Base-by-base conservation (phyloP, 2,329 filamentous ascomycete genomes). In the Ophiostoma novo-ulmi region DNA sequence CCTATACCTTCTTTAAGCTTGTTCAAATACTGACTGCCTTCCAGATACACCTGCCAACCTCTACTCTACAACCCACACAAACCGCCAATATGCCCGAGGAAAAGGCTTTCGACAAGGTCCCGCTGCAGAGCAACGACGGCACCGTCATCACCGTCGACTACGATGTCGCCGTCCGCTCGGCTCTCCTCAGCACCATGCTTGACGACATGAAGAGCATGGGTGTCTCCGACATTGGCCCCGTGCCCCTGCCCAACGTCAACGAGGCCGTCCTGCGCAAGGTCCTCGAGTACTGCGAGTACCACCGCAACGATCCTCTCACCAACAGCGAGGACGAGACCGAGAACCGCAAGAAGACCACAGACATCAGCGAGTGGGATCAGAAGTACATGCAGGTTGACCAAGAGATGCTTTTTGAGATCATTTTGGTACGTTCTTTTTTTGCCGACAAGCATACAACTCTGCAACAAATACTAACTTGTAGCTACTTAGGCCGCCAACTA, bases 381-480 rank as follows among this genome's bases (percentile, higher is more conserved):
- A 99, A 99, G 83, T 99, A 98, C 81, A 98, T 99, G 95, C 94
- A 98, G 82, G 95, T 99, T 22, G 95, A 99, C 80, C 95, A 99
- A 79, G 95, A 99, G 82, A 98, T 99, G 95, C 88, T 99, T 1
- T 99, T 99, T 76, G 95, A 99, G 84, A 98, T 99, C 78, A 99
- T 99, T 76, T 86, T 99, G 36, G 93, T 95, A 86, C 72, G 90
- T 72, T 31, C 31, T 31, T 31, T 31, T 31, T 31, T 31, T 31
- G 31, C 31, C 31, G 31, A 31, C 31, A 31, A 31, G 13, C 0
- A 11, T 55, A 66, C 74, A 31, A 31, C 31, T 31, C 31, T 31
- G 31, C 31, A 31, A 31, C 3, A 31, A 31, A 31, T 31, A 31
- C 31, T 31, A 31, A 31, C 31, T 2, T 31, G 31, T 78, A 8